phyloP scores from a whole-genome alignment of 1,139 yeast genomes.

The Suhomyces ambrosiae region DNA sequence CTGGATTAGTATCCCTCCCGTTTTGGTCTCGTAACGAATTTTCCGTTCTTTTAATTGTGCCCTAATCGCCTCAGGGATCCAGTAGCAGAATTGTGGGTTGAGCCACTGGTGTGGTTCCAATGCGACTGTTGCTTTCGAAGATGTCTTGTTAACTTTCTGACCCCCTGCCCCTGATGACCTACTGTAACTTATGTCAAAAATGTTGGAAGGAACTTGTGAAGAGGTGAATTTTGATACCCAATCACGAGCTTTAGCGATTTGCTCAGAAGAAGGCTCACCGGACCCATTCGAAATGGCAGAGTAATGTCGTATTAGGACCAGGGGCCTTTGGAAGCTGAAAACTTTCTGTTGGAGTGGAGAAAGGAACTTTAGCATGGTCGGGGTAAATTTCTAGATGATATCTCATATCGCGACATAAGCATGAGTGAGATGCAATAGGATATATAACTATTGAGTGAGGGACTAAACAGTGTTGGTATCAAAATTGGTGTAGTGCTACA shows the following conservation, averaged over 20 bases:
- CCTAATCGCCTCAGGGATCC: conserved; percentile 65
- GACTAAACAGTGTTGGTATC: no score
- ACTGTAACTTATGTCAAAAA: conserved; percentile 59
- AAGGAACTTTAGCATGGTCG: background rate
- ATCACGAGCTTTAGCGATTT: conserved; percentile 35
- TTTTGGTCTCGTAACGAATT: conserved; percentile 59
- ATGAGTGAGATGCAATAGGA: no score
- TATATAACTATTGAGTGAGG: no score
- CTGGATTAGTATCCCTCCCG: conserved; percentile 61
- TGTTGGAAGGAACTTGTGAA: conserved; percentile 47
- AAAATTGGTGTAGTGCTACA: no score
- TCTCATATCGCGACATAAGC: no score
- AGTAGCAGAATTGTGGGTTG: conserved; percentile 41
- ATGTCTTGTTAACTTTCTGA: conserved; percentile 86
- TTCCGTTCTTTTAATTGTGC: conserved; percentile 40
- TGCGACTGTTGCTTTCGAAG: conserved; percentile 74
- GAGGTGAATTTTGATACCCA: conserved; percentile 48
- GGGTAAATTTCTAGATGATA: no score
- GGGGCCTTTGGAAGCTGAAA: no score
- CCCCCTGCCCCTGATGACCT: conserved; percentile 95
- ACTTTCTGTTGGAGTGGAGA: background rate
- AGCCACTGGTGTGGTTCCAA: conserved; percentile 52
- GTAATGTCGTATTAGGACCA: conserved; percentile 5
- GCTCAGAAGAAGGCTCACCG: conserved; percentile 16
- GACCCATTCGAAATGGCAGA: no score